Evolutionary conservation across 257 asterid species (phyloP), one percentile per base, ranked within the genome.

Genomic region (Leptodermis oblonga): DNA sequence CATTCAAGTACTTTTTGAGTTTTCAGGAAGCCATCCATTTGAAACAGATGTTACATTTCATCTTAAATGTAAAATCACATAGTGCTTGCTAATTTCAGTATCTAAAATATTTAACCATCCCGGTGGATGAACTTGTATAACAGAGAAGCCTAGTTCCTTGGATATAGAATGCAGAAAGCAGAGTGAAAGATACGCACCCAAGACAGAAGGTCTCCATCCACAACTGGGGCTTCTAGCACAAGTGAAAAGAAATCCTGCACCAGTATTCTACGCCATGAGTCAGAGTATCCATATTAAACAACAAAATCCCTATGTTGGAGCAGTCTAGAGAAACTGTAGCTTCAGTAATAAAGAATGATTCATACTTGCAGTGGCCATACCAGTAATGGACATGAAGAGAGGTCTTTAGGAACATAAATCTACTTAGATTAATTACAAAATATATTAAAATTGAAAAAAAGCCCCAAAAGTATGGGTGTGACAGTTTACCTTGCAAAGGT

Each of bases 201-300:
- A 69, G 91, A 70, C 70, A 90, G 89, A 81, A 93, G 97, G 77
- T 89, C 95, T 71, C 97, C 99, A 84, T 93, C 94, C 43, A 93
- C 86, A 78, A 89, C 84, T 4, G 90, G 85, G 78, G 97, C 91
- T 80, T 89, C 96, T 68, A 86, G 87, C 72, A 93, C 90, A 83
- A 86, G 74, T 1, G 90, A 81, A 82, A 90, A 90, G 88, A 93
- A 93, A 83, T 93, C 97, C 99, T 93, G 87, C 33, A 54, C 54
- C 48, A 18, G 28, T 15, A 46, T 2, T 53, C 46, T 66, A 26
- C 41, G 42, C 34, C 30, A 22, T 20, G 28, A 65, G 61, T n/a
- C 28, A 5, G 25, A 13, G 5, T 28, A 37, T 26, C 11, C 14
- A 9, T 37, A 28, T 25, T 5, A 15, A 37, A 26, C 10, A 62